Evolutionary conservation across 2,329 filamentous ascomycete genomes (phyloP).

Genomic region (Fusarium falciforme): DNA sequence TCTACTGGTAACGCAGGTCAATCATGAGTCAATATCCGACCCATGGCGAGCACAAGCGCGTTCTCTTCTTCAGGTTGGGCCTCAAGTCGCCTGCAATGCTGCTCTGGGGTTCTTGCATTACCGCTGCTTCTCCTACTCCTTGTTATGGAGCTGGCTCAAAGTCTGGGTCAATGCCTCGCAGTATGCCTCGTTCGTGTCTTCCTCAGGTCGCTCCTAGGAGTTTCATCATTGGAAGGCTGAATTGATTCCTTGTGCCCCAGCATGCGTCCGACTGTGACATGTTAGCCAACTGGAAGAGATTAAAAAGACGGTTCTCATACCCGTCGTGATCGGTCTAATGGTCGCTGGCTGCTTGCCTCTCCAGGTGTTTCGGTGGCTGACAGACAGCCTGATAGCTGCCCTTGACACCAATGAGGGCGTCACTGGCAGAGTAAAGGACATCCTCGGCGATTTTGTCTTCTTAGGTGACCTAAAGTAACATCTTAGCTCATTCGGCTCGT

Average conservation of each 20-base stretch:
- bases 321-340: background rate
- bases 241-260: background rate
- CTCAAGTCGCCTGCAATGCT: background rate
- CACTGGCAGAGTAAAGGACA: background rate
- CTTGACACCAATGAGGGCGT: background rate
- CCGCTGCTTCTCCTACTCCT: background rate
- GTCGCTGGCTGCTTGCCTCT: background rate
- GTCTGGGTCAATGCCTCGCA: background rate
- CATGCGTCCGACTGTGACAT: background rate
- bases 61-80: background rate
- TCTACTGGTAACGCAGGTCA: background rate
- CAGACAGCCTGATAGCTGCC: background rate
- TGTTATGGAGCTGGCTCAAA: background rate
- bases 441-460: background rate
- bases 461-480: background rate
- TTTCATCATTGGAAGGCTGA: background rate
- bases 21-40: background rate
- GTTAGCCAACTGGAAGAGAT: background rate
- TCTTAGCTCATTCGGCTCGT: background rate
- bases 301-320: background rate
- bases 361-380: background rate
- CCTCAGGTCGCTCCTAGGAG: background rate
- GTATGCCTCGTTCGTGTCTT: background rate
- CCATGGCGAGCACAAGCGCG: background rate
- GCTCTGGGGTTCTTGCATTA: background rate